Conservation (phyloP, 345 rosid species). For the Arabidopsis thaliana region TAIR10.1 NC_003070.9:3523001-3523500, state of each 20-base stretch:
- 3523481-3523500: neutral
- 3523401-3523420: constrained; percentile 3
- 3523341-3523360: neutral
- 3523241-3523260: constrained; percentile 30
- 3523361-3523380: neutral
- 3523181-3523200: constrained; percentile 16
- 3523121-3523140: neutral
- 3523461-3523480: neutral
- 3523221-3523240: constrained; percentile 41
- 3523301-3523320: neutral
- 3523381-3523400: too few species aligned
- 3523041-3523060: constrained; percentile 30
- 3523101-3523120: constrained; percentile 1
- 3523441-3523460: neutral
- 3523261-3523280: neutral
- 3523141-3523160: too few species aligned
- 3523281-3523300: neutral
- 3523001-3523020: constrained; percentile 29
- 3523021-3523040: constrained; percentile 26
- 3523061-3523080: constrained; percentile 27
- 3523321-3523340: neutral
- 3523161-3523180: neutral
- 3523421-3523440: neutral
- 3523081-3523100: constrained; percentile 19
- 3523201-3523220: constrained; percentile 38